Evolutionary conservation across 805 yeast genomes (phyloP).

Genomic region (Wickerhamomyces chaumierensis): DNA sequence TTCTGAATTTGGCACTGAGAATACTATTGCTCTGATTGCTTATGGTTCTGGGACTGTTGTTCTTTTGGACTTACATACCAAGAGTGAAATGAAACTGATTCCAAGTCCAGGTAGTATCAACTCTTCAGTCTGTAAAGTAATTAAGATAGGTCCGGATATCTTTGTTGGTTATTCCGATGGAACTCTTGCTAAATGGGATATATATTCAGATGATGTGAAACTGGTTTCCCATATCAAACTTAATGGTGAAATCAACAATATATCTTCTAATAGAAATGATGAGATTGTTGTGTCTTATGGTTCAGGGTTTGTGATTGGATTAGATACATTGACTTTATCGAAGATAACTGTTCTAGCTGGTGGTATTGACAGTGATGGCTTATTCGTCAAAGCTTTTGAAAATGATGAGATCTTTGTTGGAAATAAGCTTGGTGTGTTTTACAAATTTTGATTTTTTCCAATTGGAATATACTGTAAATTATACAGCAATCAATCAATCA

Average conservation of each 20-base stretch:
- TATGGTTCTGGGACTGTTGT: slow-evolving; percentile 27
- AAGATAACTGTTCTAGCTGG: background rate
- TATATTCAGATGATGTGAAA: slow-evolving; percentile 11
- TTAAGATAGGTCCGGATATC: too few relatives aligned
- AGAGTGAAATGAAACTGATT: slow-evolving; percentile 15
- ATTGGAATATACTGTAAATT: too few relatives aligned
- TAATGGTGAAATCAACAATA: slow-evolving; percentile 7
- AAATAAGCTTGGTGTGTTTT: background rate
- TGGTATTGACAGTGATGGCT: background rate
- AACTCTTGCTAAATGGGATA: slow-evolving; percentile 30
- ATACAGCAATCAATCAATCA: too few relatives aligned
- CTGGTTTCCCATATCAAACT: slow-evolving; percentile 2
- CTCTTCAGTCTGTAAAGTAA: too few relatives aligned
- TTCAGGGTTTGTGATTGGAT: slow-evolving; percentile 1
- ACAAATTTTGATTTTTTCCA: too few relatives aligned
- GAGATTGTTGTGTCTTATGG: slow-evolving; percentile 3
- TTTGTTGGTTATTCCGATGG: slow-evolving; percentile 27
- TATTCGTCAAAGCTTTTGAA: background rate
- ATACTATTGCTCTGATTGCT: slow-evolving; percentile 32
- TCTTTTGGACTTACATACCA: slow-evolving; percentile 26
- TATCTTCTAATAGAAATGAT: background rate
- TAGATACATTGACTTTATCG: background rate
- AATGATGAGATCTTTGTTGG: background rate
- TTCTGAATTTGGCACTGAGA: slow-evolving; percentile 38
- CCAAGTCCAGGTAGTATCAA: slow-evolving; percentile 19